These are phyloP conservation scores for Brasenia schreberi DNA, from an alignment of 164 flowering plant species.

Conservation along the genomic window DNA sequence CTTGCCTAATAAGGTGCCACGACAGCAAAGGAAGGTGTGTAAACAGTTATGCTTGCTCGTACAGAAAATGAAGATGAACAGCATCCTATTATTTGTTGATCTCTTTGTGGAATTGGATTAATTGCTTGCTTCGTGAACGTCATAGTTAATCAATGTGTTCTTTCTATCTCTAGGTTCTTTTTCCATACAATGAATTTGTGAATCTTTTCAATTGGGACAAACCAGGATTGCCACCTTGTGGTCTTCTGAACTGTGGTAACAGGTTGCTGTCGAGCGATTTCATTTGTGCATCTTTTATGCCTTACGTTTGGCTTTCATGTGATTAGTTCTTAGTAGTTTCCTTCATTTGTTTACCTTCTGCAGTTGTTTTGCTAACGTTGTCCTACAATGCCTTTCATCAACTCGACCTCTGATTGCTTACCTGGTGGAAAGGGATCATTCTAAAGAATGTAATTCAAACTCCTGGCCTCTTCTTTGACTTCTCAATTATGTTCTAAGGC, in stretches of 20 bases:
- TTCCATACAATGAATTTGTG: conserved; percentile 82
- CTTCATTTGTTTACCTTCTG: conserved; percentile 4
- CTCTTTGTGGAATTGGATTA: not conserved
- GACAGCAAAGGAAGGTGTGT: conserved; percentile 36
- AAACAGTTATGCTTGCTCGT: not conserved
- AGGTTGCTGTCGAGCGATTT: conserved; percentile 25
- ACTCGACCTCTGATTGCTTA: conserved; percentile 87
- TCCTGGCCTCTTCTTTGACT: not conserved
- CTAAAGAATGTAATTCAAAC: conserved; percentile 48
- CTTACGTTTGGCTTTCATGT: not conserved
- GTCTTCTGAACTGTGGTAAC: conserved; percentile 93
- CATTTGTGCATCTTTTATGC: not conserved
- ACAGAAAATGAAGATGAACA: not conserved
- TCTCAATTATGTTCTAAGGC: not conserved
- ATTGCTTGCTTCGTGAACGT: not conserved
- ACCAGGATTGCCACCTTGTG: conserved; percentile 74
- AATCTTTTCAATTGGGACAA: conserved; percentile 62
- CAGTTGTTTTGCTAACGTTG: conserved; percentile 99
- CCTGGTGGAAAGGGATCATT: conserved; percentile 68
- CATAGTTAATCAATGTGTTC: not conserved
- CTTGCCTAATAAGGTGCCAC: conserved; percentile 23
- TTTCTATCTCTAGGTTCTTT: conserved; percentile 45
- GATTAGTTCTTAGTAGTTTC: not conserved
- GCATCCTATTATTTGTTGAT: not conserved
- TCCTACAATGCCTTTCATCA: conserved; percentile 77